Evolutionary conservation across 179 eudicot species (phyloP), one percentile per base, ranked within the genome.

Genomic region (Actinidia polygama): DNA sequence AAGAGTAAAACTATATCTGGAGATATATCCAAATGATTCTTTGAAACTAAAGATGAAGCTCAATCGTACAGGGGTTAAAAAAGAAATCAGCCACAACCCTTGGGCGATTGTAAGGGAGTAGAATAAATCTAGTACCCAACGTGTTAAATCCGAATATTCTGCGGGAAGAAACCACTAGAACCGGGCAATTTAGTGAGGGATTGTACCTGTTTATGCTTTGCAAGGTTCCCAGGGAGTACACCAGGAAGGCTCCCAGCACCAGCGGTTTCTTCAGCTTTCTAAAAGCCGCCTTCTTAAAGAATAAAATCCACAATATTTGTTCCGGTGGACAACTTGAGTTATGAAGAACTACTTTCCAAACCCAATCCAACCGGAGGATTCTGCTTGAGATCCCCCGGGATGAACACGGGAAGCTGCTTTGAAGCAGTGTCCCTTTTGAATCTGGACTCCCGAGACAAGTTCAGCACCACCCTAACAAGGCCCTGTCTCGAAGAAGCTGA

Each of bases 381-480:
- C 75, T 80, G 63, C 24, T 86, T 84, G 57, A 78, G 82, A 49
- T 88, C 86, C 36, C 94, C 91, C 40, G 97, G 98, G 18, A 92
- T 81, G 51, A 94, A 95, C 58, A 95, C 92, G 44, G 98, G 98
- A 70, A 95, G 98, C 92, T 95, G 98, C 87, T 95, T 91, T 4
- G 98, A 95, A 68, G 85, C 87, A 15, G 92, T 83, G 75, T 92
- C 96, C 85, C 98, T 92, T 81, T 84, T 91, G 68, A 88, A 91
- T 75, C 96, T 88, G 3, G 98, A 87, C 44, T 95, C 98, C 69
- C 91, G 88, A 8, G 94, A 86, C 78, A 92, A 83, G 83, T 79
- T 89, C 16, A 90, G 73, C 7, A 82, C 85, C 62, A 81, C 44
- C 55, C 81, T 90, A 23, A 89, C 94, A 73, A 87, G 92, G 50